Conservation (phyloP, 495 filamentous ascomycete species). For the Tuber borchii region DNA sequence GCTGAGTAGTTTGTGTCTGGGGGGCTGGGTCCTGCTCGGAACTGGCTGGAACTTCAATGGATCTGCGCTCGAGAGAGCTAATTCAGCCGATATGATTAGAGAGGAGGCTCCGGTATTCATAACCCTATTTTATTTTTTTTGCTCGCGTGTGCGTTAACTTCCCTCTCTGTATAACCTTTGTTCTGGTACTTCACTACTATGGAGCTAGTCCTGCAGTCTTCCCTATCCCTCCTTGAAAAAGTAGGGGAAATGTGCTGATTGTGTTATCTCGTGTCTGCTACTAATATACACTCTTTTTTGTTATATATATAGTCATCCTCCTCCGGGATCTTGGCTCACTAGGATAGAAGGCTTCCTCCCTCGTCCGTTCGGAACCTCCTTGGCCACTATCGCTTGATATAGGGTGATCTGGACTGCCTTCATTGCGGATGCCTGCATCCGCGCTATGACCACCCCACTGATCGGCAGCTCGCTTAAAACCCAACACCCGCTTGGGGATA, state of each 20-base stretch:
- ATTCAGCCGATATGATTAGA: conserved; percentile 15
- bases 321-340: conserved; percentile 39
- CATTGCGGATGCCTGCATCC: conserved; percentile 43
- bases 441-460: too few relatives aligned
- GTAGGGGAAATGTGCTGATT: conserved; percentile 4
- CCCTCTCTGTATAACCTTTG: conserved; percentile 24
- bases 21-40: conserved; percentile 27
- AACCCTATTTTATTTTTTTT: conserved; percentile 9
- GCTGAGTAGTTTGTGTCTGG: conserved; percentile 26
- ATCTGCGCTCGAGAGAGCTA: conserved; percentile 23
- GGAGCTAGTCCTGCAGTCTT: conserved; percentile 39
- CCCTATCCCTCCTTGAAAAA: conserved; percentile 39
- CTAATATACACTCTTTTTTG: conserved; percentile 11
- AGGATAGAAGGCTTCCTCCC: conserved; percentile 38
- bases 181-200: conserved; percentile 42
- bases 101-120: conserved; percentile 36
- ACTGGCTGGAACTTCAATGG: conserved; percentile 31
- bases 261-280: neutral
- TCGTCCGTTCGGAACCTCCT: conserved; percentile 29
- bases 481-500: too few relatives aligned
- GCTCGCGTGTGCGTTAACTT: neutral
- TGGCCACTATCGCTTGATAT: conserved; percentile 43
- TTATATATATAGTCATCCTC: conserved; percentile 32
- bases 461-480: too few relatives aligned
- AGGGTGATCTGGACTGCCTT: conserved; percentile 48